A percentile compares a stretch with the other conserved stretches of the same genome.
phyloP scores from a whole-genome alignment of 768 basidiomycete species.

The Suillus weaverae region DNA sequence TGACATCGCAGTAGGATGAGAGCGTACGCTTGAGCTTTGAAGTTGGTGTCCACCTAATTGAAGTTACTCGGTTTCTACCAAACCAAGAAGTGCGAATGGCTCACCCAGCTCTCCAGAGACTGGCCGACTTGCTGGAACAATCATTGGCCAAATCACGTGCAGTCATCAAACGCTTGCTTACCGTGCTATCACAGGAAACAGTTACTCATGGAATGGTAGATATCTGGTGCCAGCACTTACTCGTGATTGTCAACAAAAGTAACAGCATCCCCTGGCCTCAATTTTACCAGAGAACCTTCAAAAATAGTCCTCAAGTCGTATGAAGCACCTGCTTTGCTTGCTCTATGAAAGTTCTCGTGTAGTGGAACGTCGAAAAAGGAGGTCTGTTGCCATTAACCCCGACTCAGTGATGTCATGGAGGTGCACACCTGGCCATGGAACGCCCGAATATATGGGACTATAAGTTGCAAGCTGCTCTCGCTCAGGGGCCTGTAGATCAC shows the following conservation, averaged over 20 bases:
- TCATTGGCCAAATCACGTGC: constrained; percentile 2
- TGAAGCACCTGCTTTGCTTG: constrained; percentile 61
- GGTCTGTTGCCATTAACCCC: constrained; percentile 45
- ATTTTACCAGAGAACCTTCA: constrained; percentile 63
- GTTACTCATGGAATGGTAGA: background rate
- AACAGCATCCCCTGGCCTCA: constrained; percentile 77
- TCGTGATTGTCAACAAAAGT: constrained; percentile 92
- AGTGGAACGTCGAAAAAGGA: constrained; percentile 92
- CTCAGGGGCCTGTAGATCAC: background rate
- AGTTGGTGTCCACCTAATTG: constrained; percentile 60
- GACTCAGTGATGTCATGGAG: constrained; percentile 3
- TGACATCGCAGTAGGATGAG: constrained; percentile 68
- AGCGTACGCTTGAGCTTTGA: constrained; percentile 83
- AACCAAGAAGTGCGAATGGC: constrained; percentile 18
- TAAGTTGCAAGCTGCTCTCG: constrained; percentile 41
- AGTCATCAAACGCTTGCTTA: constrained; percentile 31
- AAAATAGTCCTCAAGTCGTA: constrained; percentile 81
- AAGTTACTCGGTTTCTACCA: background rate
- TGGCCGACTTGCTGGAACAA: constrained; percentile 61
- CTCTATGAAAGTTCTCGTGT: constrained; percentile 79
- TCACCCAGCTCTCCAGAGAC: constrained; percentile 80
- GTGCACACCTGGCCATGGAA: constrained; percentile 63
- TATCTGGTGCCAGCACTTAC: constrained; percentile 41
- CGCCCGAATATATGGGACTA: constrained; percentile 58
- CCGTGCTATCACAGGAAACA: constrained; percentile 50